A percentile compares a stretch with the other conserved stretches of the same genome.
Conservation (phyloP, 345 rosid species). For the Moringa oleifera region DNA sequence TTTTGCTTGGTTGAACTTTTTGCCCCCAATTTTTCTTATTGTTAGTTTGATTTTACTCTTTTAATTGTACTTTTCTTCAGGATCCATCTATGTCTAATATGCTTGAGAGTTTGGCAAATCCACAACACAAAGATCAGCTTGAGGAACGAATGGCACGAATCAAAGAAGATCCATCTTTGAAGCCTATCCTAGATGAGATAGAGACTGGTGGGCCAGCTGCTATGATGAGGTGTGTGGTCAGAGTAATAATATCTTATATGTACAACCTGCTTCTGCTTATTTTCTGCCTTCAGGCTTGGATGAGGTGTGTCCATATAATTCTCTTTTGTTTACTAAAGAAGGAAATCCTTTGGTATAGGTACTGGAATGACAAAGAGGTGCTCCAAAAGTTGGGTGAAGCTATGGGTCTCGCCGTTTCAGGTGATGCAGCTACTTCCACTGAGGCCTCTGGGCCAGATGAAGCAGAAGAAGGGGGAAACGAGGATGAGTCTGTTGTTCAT, state of each 20-base stretch:
- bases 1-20: not conserved
- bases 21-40: slow-evolving; percentile 1
- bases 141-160: slow-evolving; percentile 84
- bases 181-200: slow-evolving; percentile 84
- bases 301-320: slow-evolving; percentile 5
- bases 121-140: slow-evolving; percentile 71
- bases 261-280: slow-evolving; percentile 5
- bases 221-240: slow-evolving; percentile 75
- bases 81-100: slow-evolving; percentile 97
- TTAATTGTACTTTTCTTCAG: slow-evolving; percentile 29
- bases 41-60: slow-evolving; percentile 4
- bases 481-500: slow-evolving; percentile 91
- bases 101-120: slow-evolving; percentile 78
- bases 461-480: slow-evolving; percentile 66
- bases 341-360: slow-evolving; percentile 38
- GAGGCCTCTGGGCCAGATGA: slow-evolving; percentile 50
- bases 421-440: slow-evolving; percentile 61
- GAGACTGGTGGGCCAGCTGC: slow-evolving; percentile 92
- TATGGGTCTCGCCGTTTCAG: slow-evolving; percentile 79
- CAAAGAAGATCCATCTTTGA: slow-evolving; percentile 84
- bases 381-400: slow-evolving; percentile 95
- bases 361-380: slow-evolving; percentile 94
- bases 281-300: slow-evolving; percentile 1
- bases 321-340: slow-evolving; percentile 4
- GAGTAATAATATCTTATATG: not conserved